Evolutionary conservation across 1,284 basidiomycete genomes (phyloP).

Genomic region (Tremellales sp.): DNA sequence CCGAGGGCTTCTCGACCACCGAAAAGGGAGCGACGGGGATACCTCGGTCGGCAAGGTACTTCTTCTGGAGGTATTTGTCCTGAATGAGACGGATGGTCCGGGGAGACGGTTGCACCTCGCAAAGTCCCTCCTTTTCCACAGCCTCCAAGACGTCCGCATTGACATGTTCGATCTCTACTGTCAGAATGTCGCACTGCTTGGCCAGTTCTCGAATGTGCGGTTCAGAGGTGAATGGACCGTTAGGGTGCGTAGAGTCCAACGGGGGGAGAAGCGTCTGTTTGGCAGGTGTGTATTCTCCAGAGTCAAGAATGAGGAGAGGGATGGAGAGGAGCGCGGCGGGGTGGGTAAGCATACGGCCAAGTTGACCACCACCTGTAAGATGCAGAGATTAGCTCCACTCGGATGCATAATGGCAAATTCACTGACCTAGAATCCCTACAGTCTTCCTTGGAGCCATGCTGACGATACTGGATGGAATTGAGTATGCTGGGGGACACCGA

Average conservation of each 20-base stretch:
- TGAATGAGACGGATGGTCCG: constrained; percentile 84
- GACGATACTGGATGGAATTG: background rate
- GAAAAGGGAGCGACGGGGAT: constrained; percentile 74
- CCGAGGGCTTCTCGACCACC: constrained; percentile 50
- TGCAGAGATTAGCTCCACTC: background rate
- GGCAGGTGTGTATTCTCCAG: constrained; percentile 73
- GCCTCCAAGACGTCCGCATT: constrained; percentile 72
- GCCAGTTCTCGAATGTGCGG: constrained; percentile 78
- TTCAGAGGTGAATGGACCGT: constrained; percentile 84
- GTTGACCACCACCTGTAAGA: constrained; percentile 81
- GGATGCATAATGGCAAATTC: background rate
- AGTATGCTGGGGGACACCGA: too few species aligned
- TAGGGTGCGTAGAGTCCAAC: constrained; percentile 62
- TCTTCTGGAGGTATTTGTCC: constrained; percentile 91
- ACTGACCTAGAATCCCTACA: constrained; percentile 47
- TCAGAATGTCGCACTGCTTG: constrained; percentile 77
- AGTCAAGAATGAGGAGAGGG: constrained; percentile 82
- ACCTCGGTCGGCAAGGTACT: constrained; percentile 59
- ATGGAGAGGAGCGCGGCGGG: constrained; percentile 87
- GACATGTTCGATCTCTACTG: constrained; percentile 98
- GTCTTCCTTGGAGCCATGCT: constrained; percentile 45
- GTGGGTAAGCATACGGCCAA: constrained; percentile 94
- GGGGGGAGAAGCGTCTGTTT: constrained; percentile 77
- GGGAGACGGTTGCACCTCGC: constrained; percentile 80
- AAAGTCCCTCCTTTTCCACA: constrained; percentile 55